These are phyloP conservation scores for Xylaria scruposa DNA, from an alignment of 495 filamentous ascomycete genomes.

Conservation along the genomic window DNA sequence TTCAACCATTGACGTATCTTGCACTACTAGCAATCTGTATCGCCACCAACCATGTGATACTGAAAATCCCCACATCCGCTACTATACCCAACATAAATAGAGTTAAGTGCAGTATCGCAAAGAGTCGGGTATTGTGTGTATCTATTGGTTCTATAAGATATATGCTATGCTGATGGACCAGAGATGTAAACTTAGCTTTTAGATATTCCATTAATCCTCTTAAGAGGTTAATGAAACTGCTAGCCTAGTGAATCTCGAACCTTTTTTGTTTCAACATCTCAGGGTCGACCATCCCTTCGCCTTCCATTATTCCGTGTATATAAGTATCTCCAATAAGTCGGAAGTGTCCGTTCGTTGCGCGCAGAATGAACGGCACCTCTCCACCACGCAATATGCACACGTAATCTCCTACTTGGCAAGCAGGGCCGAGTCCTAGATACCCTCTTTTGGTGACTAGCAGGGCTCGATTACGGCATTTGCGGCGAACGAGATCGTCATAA, in stretches of 20 bases:
- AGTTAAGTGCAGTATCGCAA: no score
- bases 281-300: background rate
- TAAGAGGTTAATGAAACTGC: no score
- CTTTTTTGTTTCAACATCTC: background rate
- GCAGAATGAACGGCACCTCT: background rate
- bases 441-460: background rate
- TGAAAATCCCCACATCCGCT: no score
- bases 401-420: background rate
- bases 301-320: background rate
- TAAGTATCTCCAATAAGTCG: background rate
- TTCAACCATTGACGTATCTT: no score
- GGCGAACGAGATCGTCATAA: conserved; percentile 1
- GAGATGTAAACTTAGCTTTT: no score
- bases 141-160: no score
- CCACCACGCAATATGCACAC: background rate
- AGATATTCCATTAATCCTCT: no score
- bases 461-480: background rate
- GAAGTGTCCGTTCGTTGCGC: background rate
- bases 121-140: no score
- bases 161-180: no score
- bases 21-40: no score
- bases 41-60: no score
- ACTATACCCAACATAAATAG: no score
- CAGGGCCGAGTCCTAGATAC: background rate
- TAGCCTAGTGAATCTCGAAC: background rate